Evolutionary conservation across 163 green algal genomes (phyloP).

Genomic region (Scenedesmus sp.): DNA sequence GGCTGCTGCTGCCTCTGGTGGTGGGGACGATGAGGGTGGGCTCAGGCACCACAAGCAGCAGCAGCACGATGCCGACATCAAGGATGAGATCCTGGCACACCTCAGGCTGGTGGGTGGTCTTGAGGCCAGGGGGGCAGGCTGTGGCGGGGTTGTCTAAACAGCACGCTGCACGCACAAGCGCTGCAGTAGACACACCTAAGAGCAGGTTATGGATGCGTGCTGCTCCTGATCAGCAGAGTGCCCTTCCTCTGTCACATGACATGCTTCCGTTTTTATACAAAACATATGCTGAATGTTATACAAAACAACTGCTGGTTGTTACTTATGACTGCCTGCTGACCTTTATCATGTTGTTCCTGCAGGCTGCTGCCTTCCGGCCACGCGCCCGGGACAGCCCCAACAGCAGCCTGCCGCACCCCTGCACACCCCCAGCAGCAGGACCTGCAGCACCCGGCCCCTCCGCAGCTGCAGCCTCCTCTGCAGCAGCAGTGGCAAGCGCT

Average conservation of each 20-base stretch:
- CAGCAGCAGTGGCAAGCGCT: constrained; percentile 7
- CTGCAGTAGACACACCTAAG: too few relatives aligned
- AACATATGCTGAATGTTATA: too few relatives aligned
- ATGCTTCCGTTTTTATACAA: not conserved
- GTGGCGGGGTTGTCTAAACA: not conserved
- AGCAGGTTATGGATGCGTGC: too few relatives aligned
- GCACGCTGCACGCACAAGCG: too few relatives aligned
- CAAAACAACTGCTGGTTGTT: not conserved
- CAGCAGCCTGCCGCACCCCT: constrained; percentile 1
- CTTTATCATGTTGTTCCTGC: not conserved
- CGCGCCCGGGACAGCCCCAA: not conserved
- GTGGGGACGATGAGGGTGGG: not conserved
- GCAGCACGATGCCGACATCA: not conserved
- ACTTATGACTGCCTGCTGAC: not conserved
- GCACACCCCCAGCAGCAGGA: not conserved
- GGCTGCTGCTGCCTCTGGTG: not conserved
- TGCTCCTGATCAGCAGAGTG: not conserved
- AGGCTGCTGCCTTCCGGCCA: constrained; percentile 30
- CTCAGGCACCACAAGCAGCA: not conserved
- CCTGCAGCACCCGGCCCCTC: not conserved
- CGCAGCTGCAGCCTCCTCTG: not conserved
- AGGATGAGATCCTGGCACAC: constrained; percentile 39
- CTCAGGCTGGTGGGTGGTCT: constrained; percentile 18
- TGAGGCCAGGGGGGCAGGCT: not conserved
- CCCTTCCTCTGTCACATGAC: not conserved